A percentile compares a stretch with the other conserved stretches of the same genome.
Conservation (phyloP, 257 asterid genomes). For the Lavandula angustifolia region DNA sequence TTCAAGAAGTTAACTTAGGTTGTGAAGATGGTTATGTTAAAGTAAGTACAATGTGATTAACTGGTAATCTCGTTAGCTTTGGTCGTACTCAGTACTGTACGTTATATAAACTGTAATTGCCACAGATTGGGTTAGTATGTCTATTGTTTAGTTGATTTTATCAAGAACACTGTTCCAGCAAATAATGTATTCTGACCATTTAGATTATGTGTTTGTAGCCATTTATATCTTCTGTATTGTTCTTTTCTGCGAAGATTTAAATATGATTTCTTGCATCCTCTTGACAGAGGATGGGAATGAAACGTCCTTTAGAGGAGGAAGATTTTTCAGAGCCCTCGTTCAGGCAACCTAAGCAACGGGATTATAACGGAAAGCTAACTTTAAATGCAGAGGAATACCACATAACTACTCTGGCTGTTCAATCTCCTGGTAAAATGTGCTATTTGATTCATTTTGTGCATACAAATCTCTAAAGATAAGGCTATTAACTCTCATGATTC, state of each 20-base stretch:
- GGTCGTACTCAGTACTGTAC: background rate
- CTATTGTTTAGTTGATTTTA: background rate
- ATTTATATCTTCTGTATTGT: background rate
- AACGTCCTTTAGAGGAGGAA: constrained; percentile 57
- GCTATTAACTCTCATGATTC: background rate
- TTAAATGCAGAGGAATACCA: constrained; percentile 34
- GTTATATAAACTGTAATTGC: background rate
- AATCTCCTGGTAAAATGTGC: constrained; percentile 46
- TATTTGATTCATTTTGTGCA: constrained; percentile 1
- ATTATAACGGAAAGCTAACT: constrained; percentile 31
- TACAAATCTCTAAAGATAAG: background rate
- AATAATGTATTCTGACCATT: no score
- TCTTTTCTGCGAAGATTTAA: constrained; percentile 7
- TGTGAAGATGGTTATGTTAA: constrained; percentile 5
- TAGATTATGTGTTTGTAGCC: constrained; percentile 8
- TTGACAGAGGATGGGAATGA: constrained; percentile 59
- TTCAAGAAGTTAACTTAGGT: background rate
- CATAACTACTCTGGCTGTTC: constrained; percentile 32
- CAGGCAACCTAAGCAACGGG: constrained; percentile 60
- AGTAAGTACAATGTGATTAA: background rate
- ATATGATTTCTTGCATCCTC: constrained; percentile 28
- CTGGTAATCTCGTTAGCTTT: background rate
- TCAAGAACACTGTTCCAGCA: no score
- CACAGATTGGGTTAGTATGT: constrained; percentile 1
- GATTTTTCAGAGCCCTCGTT: constrained; percentile 49